Base-by-base conservation (phyloP, 2,329 filamentous ascomycete genomes). In the Trichoderma afroharzianum region DNA sequence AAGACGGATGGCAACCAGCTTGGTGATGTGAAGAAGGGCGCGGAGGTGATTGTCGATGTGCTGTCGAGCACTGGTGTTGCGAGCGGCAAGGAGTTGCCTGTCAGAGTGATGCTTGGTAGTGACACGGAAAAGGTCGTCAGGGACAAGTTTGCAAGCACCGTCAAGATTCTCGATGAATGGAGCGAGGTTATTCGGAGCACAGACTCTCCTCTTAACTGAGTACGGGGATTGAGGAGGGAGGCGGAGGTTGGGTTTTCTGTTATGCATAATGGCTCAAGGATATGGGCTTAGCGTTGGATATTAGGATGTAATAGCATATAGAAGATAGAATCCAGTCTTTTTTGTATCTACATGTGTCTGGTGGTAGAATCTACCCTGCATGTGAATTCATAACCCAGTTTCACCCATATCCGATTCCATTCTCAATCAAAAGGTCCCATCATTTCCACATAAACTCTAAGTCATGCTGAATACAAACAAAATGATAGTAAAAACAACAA, bases 21-120 rank as follows among this genome's bases (percentile, higher is more conserved):
- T 0, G 88, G 88, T 0, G 87, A 91, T 75, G 82, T 87, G 3
- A 79, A 78, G 21, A 89, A 89, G 80, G 88, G 85, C 0, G 80
- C 81, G 8, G 82, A 79, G 70, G 82, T 87, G 1, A 80, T 89
- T 32, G 82, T 90, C 6, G 88, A 91, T 73, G 80, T 88, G 15
- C 74, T 91, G 74, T 88, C 85, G 8, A 80, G 80, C 57, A 83
- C 80, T 2, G 88, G 88, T 0, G 80, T 80, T 28, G 86, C 81
- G 0, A 68, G 76, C 72, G 87, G 86, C 0, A 85, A 78, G 73
- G 81, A 84, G 24, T 79, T 91, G 2, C 89, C 88, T 0, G 74
- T 85, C 15, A 80, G 88, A 32, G 74, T 91, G 63, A 79, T 84
- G n/a, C 77, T 91, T 53, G 90, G 89, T 0, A 82, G 79, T 8